Evolutionary conservation across 2,329 filamentous ascomycete species (phyloP).

Genomic region (Neospermospora avenae): DNA sequence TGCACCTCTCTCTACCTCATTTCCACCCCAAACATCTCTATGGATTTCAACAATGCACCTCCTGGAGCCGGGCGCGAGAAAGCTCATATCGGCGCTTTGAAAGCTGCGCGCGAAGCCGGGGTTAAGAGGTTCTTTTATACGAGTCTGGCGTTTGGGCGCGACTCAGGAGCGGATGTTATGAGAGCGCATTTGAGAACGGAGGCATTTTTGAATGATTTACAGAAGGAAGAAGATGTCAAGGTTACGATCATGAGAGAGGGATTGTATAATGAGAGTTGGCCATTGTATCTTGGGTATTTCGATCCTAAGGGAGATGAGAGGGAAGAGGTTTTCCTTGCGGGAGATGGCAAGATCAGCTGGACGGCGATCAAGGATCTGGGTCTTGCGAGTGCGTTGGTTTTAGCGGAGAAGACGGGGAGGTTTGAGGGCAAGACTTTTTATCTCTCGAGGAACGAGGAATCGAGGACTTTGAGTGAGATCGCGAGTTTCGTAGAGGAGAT

Average conservation of each 20-base stretch:
- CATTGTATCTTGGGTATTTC: conserved; percentile 29
- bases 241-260: conserved; percentile 29
- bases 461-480: conserved; percentile 21
- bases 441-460: conserved; percentile 10
- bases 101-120: conserved; percentile 34
- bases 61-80: conserved; percentile 15
- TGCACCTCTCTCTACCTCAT: conserved; percentile 36
- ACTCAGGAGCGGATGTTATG: conserved; percentile 23
- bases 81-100: conserved; percentile 25
- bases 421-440: conserved; percentile 23
- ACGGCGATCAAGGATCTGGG: conserved; percentile 28
- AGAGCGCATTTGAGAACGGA: conserved; percentile 25
- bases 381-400: conserved; percentile 22
- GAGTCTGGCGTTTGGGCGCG: conserved; percentile 28
- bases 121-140: conserved; percentile 38
- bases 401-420: conserved; percentile 16
- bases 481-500: conserved; percentile 17
- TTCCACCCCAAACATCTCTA: conserved; percentile 29
- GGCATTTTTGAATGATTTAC: conserved; percentile 21
- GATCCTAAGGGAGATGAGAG: conserved; percentile 17
- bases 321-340: conserved; percentile 27
- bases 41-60: conserved; percentile 43
- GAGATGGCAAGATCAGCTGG: conserved; percentile 29
- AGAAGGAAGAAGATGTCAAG: conserved; percentile 7
- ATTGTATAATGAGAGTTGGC: conserved; percentile 31